Evolutionary conservation across 2,329 filamentous ascomycete genomes (phyloP).

Genomic region (Gnomoniopsis sp.): DNA sequence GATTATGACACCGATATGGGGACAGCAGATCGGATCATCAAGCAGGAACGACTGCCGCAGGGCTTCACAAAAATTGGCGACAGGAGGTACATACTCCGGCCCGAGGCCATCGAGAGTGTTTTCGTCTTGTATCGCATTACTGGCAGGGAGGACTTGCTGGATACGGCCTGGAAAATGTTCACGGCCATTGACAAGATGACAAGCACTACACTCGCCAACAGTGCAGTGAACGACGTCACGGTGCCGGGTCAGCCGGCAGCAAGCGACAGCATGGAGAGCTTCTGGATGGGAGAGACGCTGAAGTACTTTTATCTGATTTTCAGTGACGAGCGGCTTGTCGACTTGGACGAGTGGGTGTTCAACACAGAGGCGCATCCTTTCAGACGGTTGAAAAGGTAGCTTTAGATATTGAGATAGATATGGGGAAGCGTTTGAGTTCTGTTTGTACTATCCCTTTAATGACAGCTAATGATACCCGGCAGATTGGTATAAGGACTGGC

Average conservation of each 20-base stretch:
- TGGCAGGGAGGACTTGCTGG: conserved; percentile 9
- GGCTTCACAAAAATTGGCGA: conserved; percentile 11
- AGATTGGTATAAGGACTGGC: too few relatives aligned
- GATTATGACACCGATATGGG: conserved; percentile 2
- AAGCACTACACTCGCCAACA: conserved; percentile 6
- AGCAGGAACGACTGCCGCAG: conserved; percentile 2
- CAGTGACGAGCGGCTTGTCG: conserved; percentile 1
- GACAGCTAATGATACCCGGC: too few relatives aligned
- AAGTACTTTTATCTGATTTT: conserved; percentile 19
- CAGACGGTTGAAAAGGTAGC: conserved; percentile 1
- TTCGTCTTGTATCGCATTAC: conserved; percentile 15
- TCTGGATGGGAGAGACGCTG: conserved; percentile 18
- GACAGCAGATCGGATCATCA: conserved; percentile 3
- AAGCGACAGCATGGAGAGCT: conserved; percentile 18
- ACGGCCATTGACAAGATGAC: conserved; percentile 8
- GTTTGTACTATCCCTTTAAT: neutral
- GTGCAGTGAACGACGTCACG: conserved; percentile 12
- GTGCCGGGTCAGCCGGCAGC: neutral
- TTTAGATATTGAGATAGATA: neutral
- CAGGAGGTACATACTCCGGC: conserved; percentile 14
- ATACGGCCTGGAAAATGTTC: conserved; percentile 17
- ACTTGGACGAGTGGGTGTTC: conserved; percentile 15
- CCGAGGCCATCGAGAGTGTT: conserved; percentile 18
- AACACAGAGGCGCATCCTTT: conserved; percentile 19
- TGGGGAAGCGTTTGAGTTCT: neutral